A percentile compares a stretch with the other conserved stretches of the same genome.
These are phyloP conservation scores for Leccinum griseonigrum DNA, from an alignment of 1,284 basidiomycete genomes.

Conservation along the genomic window DNA sequence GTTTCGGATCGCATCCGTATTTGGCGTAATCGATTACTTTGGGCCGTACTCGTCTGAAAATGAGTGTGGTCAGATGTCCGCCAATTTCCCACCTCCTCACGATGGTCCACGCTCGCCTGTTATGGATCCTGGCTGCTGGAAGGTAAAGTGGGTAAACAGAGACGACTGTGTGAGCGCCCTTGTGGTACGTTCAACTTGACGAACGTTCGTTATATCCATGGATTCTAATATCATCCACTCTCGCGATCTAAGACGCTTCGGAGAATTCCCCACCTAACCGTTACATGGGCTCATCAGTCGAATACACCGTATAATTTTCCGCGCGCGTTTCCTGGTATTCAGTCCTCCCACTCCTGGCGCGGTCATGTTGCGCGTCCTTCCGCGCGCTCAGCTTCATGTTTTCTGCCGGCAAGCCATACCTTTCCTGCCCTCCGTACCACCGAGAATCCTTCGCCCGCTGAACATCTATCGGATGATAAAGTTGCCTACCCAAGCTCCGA, in stretches of 20 bases:
- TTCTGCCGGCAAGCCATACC: constrained; percentile 24
- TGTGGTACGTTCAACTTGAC: constrained; percentile 45
- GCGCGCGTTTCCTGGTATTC: constrained; percentile 10
- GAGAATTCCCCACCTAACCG: constrained; percentile 62
- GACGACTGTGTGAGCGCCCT: constrained; percentile 71
- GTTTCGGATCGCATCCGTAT: constrained; percentile 45
- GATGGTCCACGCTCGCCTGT: constrained; percentile 46
- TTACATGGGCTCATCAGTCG: constrained; percentile 74
- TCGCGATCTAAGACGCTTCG: constrained; percentile 53
- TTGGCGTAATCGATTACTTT: constrained; percentile 54
- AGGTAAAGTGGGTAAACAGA: constrained; percentile 72
- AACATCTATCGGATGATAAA: constrained; percentile 3
- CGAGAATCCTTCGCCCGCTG: background rate
- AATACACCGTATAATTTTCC: constrained; percentile 17
- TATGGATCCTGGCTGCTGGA: constrained; percentile 66
- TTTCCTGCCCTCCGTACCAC: constrained; percentile 16
- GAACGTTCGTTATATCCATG: background rate
- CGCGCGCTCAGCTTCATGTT: constrained; percentile 16
- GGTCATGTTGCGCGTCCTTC: constrained; percentile 5
- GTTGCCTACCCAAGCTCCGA: constrained; percentile 1
- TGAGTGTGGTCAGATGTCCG: constrained; percentile 18
- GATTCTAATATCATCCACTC: constrained; percentile 8
- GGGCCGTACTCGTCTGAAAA: constrained; percentile 21
- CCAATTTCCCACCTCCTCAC: constrained; percentile 48
- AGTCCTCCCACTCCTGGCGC: constrained; percentile 26